These are phyloP conservation scores for Xylariaceae sp. DNA, from an alignment of 2,329 filamentous ascomycete species.

Conservation along the genomic window DNA sequence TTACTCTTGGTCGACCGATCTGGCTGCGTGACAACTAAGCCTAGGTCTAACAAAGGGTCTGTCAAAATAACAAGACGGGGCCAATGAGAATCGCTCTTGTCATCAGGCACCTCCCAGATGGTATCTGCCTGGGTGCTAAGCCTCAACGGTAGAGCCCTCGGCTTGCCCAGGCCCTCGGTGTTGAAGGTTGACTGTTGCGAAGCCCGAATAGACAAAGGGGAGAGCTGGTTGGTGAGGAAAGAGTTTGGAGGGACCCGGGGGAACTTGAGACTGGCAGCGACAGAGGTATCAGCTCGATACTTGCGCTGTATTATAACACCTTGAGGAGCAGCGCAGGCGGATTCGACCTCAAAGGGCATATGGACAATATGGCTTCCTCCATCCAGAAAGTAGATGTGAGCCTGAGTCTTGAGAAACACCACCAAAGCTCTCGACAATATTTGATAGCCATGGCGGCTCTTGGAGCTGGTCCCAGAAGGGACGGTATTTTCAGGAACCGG, in stretches of 20 bases:
- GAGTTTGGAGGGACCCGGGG: constrained; percentile 79
- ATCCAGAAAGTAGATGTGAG: constrained; percentile 89
- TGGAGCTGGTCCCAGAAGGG: constrained; percentile 3
- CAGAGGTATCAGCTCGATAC: constrained; percentile 58
- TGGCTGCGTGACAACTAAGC: constrained; percentile 73
- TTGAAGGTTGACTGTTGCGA: constrained; percentile 62
- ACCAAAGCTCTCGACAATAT: constrained; percentile 74
- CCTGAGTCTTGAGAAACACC: constrained; percentile 90
- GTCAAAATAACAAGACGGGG: constrained; percentile 83
- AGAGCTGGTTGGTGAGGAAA: constrained; percentile 75
- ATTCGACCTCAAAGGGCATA: constrained; percentile 92
- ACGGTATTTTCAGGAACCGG: constrained; percentile 57
- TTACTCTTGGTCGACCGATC: constrained; percentile 49
- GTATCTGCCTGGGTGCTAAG: constrained; percentile 62
- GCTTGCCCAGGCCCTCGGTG: constrained; percentile 62
- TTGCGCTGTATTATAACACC: constrained; percentile 90
- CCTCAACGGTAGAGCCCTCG: constrained; percentile 60
- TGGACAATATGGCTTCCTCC: constrained; percentile 90
- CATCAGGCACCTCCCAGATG: constrained; percentile 62
- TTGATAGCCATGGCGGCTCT: constrained; percentile 8
- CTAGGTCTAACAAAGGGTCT: constrained; percentile 85
- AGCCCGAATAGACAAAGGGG: constrained; percentile 55
- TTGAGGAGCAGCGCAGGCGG: constrained; percentile 79
- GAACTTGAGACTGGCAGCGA: constrained; percentile 61
- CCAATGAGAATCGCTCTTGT: constrained; percentile 65